Conservation (phyloP, 192 early-diverging fungal genomes). For the Dimargaris xerosporica region DNA sequence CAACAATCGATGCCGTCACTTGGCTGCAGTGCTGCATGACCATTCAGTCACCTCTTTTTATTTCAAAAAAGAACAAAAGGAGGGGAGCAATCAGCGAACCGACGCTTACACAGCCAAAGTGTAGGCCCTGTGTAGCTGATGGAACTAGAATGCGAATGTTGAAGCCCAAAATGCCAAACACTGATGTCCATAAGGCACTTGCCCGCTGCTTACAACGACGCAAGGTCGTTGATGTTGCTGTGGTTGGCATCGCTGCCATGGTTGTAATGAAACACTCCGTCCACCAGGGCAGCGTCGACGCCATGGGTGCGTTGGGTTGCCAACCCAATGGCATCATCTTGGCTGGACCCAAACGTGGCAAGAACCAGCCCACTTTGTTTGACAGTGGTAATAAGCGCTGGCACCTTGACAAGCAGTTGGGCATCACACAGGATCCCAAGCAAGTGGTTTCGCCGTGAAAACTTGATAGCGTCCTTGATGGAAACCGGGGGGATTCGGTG, state of each 20-base stretch:
- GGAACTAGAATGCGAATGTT: not conserved
- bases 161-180: not conserved
- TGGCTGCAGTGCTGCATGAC: too few relatives aligned
- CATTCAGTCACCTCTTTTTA: too few relatives aligned
- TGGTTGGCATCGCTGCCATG: slow-evolving; percentile 11
- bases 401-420: slow-evolving; percentile 79
- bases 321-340: slow-evolving; percentile 42
- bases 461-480: slow-evolving; percentile 90
- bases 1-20: too few relatives aligned
- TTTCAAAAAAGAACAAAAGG: too few relatives aligned
- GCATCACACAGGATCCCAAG: slow-evolving; percentile 87
- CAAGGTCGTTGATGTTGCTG: not conserved
- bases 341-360: slow-evolving; percentile 75
- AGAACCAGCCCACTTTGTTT: slow-evolving; percentile 88
- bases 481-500: slow-evolving; percentile 23
- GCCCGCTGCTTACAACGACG: not conserved
- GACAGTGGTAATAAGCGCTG: slow-evolving; percentile 75
- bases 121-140: not conserved
- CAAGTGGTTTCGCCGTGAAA: slow-evolving; percentile 81
- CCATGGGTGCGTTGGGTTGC: slow-evolving; percentile 64
- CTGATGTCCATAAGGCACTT: not conserved
- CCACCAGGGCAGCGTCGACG: slow-evolving; percentile 79
- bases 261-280: slow-evolving; percentile 41
- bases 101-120: too few relatives aligned
- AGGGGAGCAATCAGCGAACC: too few relatives aligned